Base-by-base conservation (phyloP, 495 filamentous ascomycete genomes). In the Chaetomium cochliodes region DNA sequence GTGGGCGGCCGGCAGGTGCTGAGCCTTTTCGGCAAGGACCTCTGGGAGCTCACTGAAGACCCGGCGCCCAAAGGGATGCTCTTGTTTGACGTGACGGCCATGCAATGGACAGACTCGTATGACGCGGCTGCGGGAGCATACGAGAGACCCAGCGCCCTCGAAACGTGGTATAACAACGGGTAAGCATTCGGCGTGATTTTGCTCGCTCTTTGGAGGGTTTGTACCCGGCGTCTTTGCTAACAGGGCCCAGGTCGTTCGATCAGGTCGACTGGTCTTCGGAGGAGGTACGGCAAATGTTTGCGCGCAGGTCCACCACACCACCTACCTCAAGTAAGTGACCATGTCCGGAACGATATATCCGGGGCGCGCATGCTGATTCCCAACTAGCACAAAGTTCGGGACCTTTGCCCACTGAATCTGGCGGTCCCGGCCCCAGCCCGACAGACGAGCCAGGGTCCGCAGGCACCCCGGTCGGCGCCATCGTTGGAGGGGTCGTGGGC, bases 131-230 rank as follows among this genome's bases (percentile, higher is more conserved):
- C 46, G 16, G 20, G 20, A 20, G n/a, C 46, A 20, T 50, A 50
- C 20, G 46, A 50, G 46, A 18, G 46, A 20, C 46, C 46, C 46
- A 50, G 20, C 18, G 46, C 4, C 16, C 46, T 50, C 20, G 8
- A 50, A 20, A 50, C 46, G 2, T 50, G 46, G 46, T 50, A 50
- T n/a, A 50, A 20, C 46, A 50, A 50, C 46, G 46, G 46, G 46
- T 50, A 50, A 4, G 46, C 18, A 3, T 50, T 50, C n/a, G n/a
- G n/a, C 33, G 33, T 20, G 2, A 20, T 20, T 23, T 23, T 18
- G 44, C 16, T 12, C 46, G 2, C 2, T n/a, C 1, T 23, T 20
- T 22, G 20, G 8, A 20, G 8, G 46, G 2, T 23, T 5, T 20
- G 15, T 20, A 16, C 44, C n/a, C 16, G 44, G 16, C 46, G n/a